These are phyloP conservation scores for Camellia oleifera DNA, from an alignment of 179 eudicot genomes.

Conservation along the genomic window DNA sequence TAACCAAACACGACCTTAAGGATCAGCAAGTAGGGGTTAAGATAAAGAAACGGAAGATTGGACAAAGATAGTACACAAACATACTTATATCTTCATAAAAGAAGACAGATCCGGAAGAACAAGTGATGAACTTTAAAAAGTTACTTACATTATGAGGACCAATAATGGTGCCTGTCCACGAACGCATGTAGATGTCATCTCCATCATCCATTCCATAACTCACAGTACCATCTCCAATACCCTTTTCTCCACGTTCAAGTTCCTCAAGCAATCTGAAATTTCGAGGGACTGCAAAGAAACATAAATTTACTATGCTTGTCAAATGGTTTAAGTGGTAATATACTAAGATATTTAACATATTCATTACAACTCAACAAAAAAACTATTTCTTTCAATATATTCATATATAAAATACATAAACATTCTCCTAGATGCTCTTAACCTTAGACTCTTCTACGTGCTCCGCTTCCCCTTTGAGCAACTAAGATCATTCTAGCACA, in stretches of 20 bases:
- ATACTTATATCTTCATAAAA: not conserved
- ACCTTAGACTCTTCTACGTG: no score
- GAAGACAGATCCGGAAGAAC: not conserved
- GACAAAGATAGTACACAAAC: not conserved
- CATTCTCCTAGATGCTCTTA: no score
- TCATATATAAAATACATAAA: no score
- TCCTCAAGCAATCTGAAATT: constrained; percentile 68
- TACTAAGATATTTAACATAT: no score
- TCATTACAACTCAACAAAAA: no score
- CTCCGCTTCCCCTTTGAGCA: no score
- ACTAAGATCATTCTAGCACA: no score
- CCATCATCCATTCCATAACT: constrained; percentile 78
- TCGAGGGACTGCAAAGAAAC: constrained; percentile 44
- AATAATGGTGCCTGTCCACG: constrained; percentile 70
- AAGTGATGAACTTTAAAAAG: not conserved
- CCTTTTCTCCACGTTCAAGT: constrained; percentile 75
- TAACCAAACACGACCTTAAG: not conserved
- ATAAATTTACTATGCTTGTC: not conserved
- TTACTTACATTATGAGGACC: constrained; percentile 57
- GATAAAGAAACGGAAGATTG: not conserved
- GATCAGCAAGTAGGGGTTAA: not conserved
- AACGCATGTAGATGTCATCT: constrained; percentile 73
- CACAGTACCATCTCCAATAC: constrained; percentile 69
- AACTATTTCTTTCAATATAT: no score
- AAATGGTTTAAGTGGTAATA: no score